phyloP scores from a whole-genome alignment of 108 stramenopile genomes.

The Skeletonema potamos region DNA sequence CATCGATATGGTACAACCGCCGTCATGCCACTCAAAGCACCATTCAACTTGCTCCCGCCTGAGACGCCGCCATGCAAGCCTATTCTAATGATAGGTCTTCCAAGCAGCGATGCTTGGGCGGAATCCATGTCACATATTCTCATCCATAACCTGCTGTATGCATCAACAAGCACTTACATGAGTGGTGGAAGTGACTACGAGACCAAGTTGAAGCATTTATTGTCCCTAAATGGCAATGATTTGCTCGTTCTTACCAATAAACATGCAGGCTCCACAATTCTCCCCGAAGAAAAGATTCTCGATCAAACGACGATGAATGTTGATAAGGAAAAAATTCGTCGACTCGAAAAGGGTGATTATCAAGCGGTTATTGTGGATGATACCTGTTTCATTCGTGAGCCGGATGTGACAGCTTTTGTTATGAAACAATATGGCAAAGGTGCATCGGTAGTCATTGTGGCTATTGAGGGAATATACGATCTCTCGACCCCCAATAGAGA shows the following conservation, averaged over 20 bases:
- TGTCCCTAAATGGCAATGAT: not conserved
- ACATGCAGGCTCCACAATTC: not conserved
- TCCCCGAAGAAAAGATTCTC: not conserved
- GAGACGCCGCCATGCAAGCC: conserved; percentile 5
- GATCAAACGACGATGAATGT: not conserved
- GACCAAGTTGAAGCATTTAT: not conserved
- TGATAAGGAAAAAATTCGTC: not conserved
- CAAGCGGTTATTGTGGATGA: conserved; percentile 19
- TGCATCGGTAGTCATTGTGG: conserved; percentile 3
- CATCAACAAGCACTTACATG: conserved; percentile 14
- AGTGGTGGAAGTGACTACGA: not conserved
- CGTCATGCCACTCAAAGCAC: not conserved
- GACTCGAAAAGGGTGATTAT: conserved; percentile 8
- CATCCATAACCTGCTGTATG: conserved; percentile 5
- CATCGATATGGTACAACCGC: too few species aligned
- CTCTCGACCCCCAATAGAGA: not conserved
- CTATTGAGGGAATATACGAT: conserved; percentile 7
- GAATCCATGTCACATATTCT: conserved; percentile 8
- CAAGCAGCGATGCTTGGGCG: not conserved
- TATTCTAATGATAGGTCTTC: conserved; percentile 7
- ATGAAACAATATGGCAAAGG: conserved; percentile 4
- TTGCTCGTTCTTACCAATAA: conserved; percentile 1
- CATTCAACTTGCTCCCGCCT: conserved; percentile 3
- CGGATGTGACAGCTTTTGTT: conserved; percentile 4
- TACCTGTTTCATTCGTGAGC: conserved; percentile 11